These are phyloP conservation scores for Fomitopsis pinicola DNA, from an alignment of 1,284 basidiomycete species.

Conservation along the genomic window DNA sequence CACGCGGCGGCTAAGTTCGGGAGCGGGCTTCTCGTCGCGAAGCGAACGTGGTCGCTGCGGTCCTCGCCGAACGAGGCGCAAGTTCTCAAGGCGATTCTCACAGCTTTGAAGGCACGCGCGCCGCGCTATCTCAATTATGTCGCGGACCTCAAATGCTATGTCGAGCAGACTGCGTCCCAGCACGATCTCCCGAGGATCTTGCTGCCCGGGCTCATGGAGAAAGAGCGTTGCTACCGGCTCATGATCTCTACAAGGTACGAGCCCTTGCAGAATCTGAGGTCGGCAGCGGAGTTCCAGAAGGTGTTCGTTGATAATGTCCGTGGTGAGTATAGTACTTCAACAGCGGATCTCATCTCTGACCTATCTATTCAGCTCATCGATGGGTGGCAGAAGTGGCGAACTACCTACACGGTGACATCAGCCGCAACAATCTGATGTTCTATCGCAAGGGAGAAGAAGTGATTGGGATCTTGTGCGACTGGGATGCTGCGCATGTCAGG, in stretches of 20 bases:
- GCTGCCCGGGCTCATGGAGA: background rate
- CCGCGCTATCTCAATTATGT: conserved; percentile 7
- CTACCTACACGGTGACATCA: conserved; percentile 23
- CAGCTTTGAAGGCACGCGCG: background rate
- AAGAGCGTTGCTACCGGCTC: background rate
- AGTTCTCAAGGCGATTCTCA: background rate
- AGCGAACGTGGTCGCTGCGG: conserved; percentile 5
- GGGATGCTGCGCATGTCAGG: conserved; percentile 14
- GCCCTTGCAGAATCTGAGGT: conserved; percentile 16
- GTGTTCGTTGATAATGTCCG: conserved; percentile 15
- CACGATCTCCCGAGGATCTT: conserved; percentile 3
- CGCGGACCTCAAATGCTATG: conserved; percentile 7
- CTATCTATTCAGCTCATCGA: background rate
- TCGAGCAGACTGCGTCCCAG: background rate
- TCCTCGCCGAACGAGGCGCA: background rate
- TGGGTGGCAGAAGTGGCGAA: conserved; percentile 3
- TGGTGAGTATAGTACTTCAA: background rate
- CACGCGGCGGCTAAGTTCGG: background rate
- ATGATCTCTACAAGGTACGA: conserved; percentile 11
- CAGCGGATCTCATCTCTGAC: background rate
- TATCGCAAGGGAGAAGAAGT: conserved; percentile 2
- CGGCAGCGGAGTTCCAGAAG: conserved; percentile 17
- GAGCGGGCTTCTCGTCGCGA: background rate
- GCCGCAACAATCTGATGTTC: conserved; percentile 24
- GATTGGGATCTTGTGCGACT: conserved; percentile 23